These are phyloP conservation scores for Pseudogymnoascus sp. DNA, from an alignment of 2,329 filamentous ascomycete genomes.

Conservation along the genomic window DNA sequence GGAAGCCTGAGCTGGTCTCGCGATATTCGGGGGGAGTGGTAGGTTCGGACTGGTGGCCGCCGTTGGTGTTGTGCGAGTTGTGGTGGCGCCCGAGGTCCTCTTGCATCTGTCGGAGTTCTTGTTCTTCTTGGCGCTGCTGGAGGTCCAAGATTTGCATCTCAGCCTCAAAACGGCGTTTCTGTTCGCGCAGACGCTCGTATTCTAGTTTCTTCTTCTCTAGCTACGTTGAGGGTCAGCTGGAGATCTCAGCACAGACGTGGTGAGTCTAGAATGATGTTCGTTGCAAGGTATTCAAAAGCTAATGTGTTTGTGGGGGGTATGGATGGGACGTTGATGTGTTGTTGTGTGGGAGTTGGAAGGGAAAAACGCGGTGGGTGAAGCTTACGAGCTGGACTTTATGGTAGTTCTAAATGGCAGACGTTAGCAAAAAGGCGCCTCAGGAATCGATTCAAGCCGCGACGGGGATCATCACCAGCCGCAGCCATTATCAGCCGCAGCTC, in stretches of 20 bases:
- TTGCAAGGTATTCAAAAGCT: background rate
- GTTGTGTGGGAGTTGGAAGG: background rate
- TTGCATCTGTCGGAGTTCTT: conserved; percentile 77
- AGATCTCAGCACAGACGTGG: background rate
- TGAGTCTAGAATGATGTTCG: background rate
- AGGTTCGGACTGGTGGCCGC: conserved; percentile 80
- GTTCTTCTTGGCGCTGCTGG: conserved; percentile 73
- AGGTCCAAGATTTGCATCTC: conserved; percentile 87
- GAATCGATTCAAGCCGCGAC: background rate
- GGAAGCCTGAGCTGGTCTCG: conserved; percentile 63
- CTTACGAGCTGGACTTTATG: conserved; percentile 74
- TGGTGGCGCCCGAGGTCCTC: conserved; percentile 60
- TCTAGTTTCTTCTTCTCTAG: conserved; percentile 90
- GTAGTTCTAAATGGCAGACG: conserved; percentile 43
- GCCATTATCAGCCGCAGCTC: background rate
- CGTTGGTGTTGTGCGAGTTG: conserved; percentile 34
- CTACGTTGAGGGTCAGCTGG: conserved; percentile 44
- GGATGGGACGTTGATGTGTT: background rate
- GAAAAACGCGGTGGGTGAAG: conserved; percentile 16
- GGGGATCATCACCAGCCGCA: background rate
- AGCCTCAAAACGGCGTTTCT: conserved; percentile 80
- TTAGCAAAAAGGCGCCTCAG: conserved; percentile 17
- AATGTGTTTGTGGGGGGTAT: background rate
- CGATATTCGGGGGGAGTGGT: conserved; percentile 93
- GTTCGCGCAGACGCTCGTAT: conserved; percentile 83